Conservation (phyloP, 2,329 filamentous ascomycete species). For the Alternaria alternata region DNA sequence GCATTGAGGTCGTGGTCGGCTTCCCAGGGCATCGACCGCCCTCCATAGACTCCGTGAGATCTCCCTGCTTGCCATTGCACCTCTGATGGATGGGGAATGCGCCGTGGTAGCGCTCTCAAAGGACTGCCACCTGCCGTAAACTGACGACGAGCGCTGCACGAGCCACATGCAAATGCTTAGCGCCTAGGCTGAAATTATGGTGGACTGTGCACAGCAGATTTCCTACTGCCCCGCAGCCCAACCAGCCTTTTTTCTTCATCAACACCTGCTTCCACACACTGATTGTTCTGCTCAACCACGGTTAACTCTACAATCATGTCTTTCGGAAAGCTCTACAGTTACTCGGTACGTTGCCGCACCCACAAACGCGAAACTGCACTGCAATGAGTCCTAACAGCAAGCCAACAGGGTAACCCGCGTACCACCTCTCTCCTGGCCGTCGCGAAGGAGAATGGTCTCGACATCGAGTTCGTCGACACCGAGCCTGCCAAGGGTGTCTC, state of each 20-base stretch:
- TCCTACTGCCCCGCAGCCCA: slow-evolving; percentile 32
- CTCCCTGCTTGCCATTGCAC: slow-evolving; percentile 44
- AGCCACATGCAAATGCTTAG: slow-evolving; percentile 25
- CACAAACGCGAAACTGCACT: slow-evolving; percentile 7
- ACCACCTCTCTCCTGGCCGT: slow-evolving; percentile 88
- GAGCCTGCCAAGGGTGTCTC: slow-evolving; percentile 70
- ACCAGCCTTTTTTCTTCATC: slow-evolving; percentile 37
- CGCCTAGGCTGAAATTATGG: slow-evolving; percentile 37
- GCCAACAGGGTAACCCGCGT: slow-evolving; percentile 81
- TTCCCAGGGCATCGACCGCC: slow-evolving; percentile 37
- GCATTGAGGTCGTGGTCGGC: slow-evolving; percentile 32
- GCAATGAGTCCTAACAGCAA: slow-evolving; percentile 38
- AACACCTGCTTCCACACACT: slow-evolving; percentile 33
- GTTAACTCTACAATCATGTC: slow-evolving; percentile 71
- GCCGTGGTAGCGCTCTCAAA: slow-evolving; percentile 13
- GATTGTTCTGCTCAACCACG: slow-evolving; percentile 41
- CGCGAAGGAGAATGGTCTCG: slow-evolving; percentile 96
- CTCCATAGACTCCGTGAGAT: slow-evolving; percentile 40
- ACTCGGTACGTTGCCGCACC: slow-evolving; percentile 60
- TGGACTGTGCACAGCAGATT: slow-evolving; percentile 30
- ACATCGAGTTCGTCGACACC: slow-evolving; percentile 83
- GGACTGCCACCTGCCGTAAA: slow-evolving; percentile 15
- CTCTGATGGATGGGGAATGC: slow-evolving; percentile 13
- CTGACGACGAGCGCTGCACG: slow-evolving; percentile 17
- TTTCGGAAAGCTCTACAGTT: slow-evolving; percentile 97